Conservation (phyloP, 345 rosid species). For the Dipteronia dyeriana region DNA sequence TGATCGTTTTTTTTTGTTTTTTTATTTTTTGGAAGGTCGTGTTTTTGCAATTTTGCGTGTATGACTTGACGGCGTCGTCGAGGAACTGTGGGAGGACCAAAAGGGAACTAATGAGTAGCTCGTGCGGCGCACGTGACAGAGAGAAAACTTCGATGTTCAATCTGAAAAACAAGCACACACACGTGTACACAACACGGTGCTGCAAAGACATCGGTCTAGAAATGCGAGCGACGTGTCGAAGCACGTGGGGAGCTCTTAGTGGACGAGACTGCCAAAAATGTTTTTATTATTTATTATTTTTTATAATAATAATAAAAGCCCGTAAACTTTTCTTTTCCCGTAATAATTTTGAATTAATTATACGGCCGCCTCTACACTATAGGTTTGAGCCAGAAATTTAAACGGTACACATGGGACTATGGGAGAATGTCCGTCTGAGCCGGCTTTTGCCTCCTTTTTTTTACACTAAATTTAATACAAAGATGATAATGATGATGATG, state of each 20-base stretch:
- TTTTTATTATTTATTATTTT: no score
- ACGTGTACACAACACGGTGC: slow-evolving; percentile 37
- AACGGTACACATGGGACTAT: slow-evolving; percentile 43
- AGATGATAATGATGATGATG: slow-evolving; percentile 23
- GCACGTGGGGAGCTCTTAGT: slow-evolving; percentile 47
- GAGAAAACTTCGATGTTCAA: slow-evolving; percentile 7
- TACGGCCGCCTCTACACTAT: slow-evolving; percentile 23
- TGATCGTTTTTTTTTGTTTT: neutral
- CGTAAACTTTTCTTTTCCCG: neutral
- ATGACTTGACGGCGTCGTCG: slow-evolving; percentile 36
- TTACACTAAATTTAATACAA: slow-evolving; percentile 17
- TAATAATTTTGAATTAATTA: neutral
- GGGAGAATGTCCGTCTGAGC: slow-evolving; percentile 50
- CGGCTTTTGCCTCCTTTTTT: slow-evolving; percentile 47
- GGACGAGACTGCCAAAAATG: slow-evolving; percentile 11
- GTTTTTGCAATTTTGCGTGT: slow-evolving; percentile 27
- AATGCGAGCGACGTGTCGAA: slow-evolving; percentile 47
- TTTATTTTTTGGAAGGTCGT: slow-evolving; percentile 15
- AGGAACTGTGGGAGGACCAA: slow-evolving; percentile 8
- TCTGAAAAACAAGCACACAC: slow-evolving; percentile 27
- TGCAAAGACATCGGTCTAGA: slow-evolving; percentile 41
- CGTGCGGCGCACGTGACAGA: slow-evolving; percentile 42
- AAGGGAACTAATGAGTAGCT: slow-evolving; percentile 1
- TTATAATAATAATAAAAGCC: neutral
- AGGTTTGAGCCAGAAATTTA: neutral